A percentile compares a stretch with the other conserved stretches of the same genome.
Conservation (phyloP, 2,329 filamentous ascomycete species). For the Apiospora hydei region DNA sequence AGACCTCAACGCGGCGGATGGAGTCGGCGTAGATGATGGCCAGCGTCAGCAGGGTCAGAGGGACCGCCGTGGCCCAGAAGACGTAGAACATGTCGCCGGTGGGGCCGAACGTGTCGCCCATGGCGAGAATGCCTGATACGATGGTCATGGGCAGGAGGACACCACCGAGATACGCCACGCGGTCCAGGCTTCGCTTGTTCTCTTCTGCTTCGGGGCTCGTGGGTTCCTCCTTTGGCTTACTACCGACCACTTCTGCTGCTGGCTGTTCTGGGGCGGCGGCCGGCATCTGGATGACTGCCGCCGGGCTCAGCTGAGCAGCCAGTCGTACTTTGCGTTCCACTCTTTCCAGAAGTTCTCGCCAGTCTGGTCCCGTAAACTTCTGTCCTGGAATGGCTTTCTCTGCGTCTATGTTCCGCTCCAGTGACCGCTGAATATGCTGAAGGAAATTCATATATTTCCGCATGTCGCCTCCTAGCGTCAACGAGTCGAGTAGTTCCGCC, state of each 20-base stretch:
- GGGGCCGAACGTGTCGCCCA: slow-evolving; percentile 53
- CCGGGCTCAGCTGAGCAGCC: slow-evolving; percentile 31
- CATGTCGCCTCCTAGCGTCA: slow-evolving; percentile 29
- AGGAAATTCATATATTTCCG: slow-evolving; percentile 31
- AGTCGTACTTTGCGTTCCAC: slow-evolving; percentile 38
- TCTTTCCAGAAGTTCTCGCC: slow-evolving; percentile 43
- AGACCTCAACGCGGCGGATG: slow-evolving; percentile 54
- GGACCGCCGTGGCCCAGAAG: slow-evolving; percentile 54
- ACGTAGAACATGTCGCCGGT: slow-evolving; percentile 53
- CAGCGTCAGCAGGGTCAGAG: slow-evolving; percentile 48
- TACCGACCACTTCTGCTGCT: not conserved
- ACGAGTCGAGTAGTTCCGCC: slow-evolving; percentile 45
- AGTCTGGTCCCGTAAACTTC: slow-evolving; percentile 32
- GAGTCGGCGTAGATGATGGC: slow-evolving; percentile 57
- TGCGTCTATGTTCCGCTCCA: slow-evolving; percentile 46
- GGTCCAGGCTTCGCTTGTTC: slow-evolving; percentile 52
- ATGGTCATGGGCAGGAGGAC: slow-evolving; percentile 56
- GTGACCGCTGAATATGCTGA: slow-evolving; percentile 41
- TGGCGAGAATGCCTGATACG: slow-evolving; percentile 55
- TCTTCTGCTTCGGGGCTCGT: slow-evolving; percentile 33
- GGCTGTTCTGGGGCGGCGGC: slow-evolving; percentile 8
- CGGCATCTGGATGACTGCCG: slow-evolving; percentile 26
- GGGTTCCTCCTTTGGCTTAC: slow-evolving; percentile 16
- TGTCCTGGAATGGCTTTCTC: not conserved
- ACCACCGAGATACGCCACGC: slow-evolving; percentile 58